Evolutionary conservation across 1,139 yeast species (phyloP), one percentile per base, ranked within the genome.

Genomic region (Scheffersomyces cryptocercus): DNA sequence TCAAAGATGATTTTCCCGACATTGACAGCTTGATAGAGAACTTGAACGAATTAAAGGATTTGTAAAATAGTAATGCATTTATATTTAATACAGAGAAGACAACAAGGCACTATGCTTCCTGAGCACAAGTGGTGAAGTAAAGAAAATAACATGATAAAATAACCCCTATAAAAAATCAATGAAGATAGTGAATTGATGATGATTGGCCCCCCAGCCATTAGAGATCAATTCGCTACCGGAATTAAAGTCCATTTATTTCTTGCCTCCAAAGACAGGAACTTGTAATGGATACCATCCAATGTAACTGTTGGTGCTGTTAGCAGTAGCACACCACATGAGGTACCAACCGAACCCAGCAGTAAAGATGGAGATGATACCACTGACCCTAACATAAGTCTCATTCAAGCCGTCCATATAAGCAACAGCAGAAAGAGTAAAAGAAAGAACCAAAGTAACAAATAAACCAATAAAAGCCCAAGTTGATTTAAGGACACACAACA

Each of bases 1-100:
- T 86, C 48, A 77, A 81, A 41, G 52, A 60, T 1, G 70, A 67
- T 35, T 73, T 73, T 46, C 70, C 76, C 0, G 78, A 66, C 28
- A 75, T 75, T 28, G 76, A 73, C 45, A 64, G 58, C 36, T 58
- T 75, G 42, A 64, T 75, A 15, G 70, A 64, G 35, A 71, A 68
- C 40, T 58, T 75, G 42, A 67, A 65, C 38, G 73, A 70, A 41
- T 58, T 73, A 44, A 67, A 65, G 38, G 53, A 51, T 28, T 42
- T 57, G 31, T 26, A 24, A n/a, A 31, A 15, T 31, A 31, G 35
- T 14, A 31, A 31, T 14, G 35, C 35, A 31, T 31, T 31, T 31
- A 31, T 31, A 10, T 31, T 14, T 31, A 31, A 31, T 15, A 31
- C 4, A 10, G 11, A 20, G 35, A 31, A 31, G 20, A 31, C 35